Evolutionary conservation across 495 filamentous ascomycete species (phyloP).

Genomic region (Paragyromitra xinjiangensis): DNA sequence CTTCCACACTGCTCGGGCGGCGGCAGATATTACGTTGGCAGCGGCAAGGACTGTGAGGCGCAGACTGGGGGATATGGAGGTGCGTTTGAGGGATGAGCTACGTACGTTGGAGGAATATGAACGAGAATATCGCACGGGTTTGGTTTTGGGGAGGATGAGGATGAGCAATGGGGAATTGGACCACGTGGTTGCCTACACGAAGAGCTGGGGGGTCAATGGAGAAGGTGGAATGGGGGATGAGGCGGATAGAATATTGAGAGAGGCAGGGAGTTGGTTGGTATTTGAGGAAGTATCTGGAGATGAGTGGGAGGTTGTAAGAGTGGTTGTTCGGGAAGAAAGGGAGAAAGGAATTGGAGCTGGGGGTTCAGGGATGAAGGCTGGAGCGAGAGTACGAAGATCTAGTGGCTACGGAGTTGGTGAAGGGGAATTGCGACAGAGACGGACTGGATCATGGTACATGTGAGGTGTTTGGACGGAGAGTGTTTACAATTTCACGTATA

Average conservation of each 20-base stretch:
- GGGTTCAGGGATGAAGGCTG: neutral
- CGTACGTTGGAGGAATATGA: constrained; percentile 20
- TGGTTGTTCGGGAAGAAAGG: neutral
- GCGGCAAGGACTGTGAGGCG: neutral
- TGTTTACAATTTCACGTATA: neutral
- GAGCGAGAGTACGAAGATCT: neutral
- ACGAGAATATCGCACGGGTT: neutral
- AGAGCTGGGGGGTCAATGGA: neutral
- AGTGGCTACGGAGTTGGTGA: neutral
- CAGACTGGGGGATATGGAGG: neutral
- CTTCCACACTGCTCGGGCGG: neutral
- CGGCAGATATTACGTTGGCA: neutral
- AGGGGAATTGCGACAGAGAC: constrained; percentile 3
- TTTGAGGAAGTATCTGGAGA: neutral
- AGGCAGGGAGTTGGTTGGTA: constrained; percentile 16
- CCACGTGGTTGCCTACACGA: constrained; percentile 19
- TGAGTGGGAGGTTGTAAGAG: constrained; percentile 24
- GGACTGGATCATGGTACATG: neutral
- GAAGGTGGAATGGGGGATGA: neutral
- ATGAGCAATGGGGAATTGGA: constrained; percentile 24
- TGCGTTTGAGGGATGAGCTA: neutral
- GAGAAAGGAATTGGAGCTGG: neutral
- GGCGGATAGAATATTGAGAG: neutral
- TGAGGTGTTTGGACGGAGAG: neutral
- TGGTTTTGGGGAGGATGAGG: constrained; percentile 20